phyloP scores from a whole-genome alignment of 2,329 filamentous ascomycete species.

The Fusarium udum region DNA sequence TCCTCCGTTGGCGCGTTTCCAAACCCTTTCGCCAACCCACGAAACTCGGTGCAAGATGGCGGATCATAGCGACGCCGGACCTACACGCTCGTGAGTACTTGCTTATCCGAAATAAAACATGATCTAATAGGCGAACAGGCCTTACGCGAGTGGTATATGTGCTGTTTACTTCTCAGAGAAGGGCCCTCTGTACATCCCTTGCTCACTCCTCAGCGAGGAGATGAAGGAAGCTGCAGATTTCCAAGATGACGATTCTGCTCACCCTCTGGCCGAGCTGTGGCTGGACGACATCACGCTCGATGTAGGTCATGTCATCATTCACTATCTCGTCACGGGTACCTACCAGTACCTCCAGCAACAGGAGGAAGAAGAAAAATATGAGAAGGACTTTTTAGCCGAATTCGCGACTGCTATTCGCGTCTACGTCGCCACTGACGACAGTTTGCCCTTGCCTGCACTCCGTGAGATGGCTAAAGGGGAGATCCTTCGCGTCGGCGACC shows the following conservation, averaged over 20 bases:
- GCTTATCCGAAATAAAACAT: no score
- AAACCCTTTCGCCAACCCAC: no score
- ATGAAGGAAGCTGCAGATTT: neutral
- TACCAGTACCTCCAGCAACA: neutral
- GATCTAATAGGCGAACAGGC: neutral
- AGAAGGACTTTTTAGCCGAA: neutral
- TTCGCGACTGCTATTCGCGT: neutral
- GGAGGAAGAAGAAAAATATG: accelerated
- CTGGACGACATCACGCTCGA: neutral
- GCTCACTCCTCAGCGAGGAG: neutral
- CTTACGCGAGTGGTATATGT: neutral
- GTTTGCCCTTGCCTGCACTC: neutral
- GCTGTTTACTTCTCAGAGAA: neutral
- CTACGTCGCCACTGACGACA: neutral
- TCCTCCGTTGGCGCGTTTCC: no score
- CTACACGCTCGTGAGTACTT: neutral
- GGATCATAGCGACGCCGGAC: neutral
- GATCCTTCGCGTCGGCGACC: neutral
- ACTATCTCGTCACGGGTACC: neutral
- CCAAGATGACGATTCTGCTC: no score
- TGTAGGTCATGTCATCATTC: conserved; percentile 8
- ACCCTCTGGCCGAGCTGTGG: neutral
- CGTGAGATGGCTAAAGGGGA: neutral
- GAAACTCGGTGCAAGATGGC: neutral
- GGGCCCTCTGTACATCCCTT: neutral